These are phyloP conservation scores for Nicotiana tabacum DNA, from an alignment of 257 asterid genomes.

Conservation along the genomic window DNA sequence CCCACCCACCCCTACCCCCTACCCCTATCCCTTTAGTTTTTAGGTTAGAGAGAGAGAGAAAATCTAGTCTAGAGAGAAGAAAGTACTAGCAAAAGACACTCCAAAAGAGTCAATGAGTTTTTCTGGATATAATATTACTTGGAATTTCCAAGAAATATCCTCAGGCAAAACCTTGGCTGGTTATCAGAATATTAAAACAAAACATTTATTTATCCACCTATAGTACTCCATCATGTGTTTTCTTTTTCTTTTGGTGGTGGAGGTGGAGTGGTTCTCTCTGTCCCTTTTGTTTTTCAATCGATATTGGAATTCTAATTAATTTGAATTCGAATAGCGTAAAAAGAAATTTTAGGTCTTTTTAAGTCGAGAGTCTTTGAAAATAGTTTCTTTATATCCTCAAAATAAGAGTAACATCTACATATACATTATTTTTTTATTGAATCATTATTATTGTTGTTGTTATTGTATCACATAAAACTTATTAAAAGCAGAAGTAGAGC, in stretches of 20 bases:
- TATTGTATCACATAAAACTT: no score
- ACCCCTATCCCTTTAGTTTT: neutral
- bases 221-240: neutral
- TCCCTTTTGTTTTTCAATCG: neutral
- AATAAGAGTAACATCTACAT: no score
- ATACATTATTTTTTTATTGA: no score
- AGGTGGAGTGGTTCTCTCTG: neutral
- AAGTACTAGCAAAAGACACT: neutral
- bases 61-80: slow-evolving; percentile 9
- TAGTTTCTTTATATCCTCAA: rapidly evolving
- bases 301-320: neutral
- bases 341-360: no score
- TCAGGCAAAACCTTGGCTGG: slow-evolving; percentile 5
- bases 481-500: no score
- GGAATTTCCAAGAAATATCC: slow-evolving; percentile 9
- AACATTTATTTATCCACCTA: neutral
- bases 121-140: neutral
- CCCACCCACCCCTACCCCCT: neutral
- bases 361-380: no score
- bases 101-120: neutral
- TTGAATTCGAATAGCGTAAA: no score
- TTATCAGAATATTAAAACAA: neutral
- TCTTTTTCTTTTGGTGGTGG: neutral
- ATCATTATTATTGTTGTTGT: no score
- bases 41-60: neutral